These are phyloP conservation scores for Saturnispora galanensis DNA, from an alignment of 805 yeast genomes.

Conservation along the genomic window DNA sequence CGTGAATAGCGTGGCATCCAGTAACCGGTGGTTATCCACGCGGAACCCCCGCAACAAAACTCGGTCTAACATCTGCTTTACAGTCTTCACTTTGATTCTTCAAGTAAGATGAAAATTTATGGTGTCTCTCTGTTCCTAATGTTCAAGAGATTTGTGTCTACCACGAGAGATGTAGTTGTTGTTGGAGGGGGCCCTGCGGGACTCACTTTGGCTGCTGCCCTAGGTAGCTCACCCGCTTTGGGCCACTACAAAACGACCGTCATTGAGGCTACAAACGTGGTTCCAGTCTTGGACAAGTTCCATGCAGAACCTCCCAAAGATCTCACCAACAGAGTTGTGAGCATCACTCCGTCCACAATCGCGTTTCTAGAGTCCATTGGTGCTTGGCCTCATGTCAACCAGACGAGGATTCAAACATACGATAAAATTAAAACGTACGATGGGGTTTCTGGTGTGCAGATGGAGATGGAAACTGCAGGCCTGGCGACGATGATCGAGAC, in stretches of 20 bases:
- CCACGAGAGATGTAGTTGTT: slow-evolving; percentile 55
- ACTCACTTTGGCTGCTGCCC: slow-evolving; percentile 70
- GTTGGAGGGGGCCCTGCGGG: slow-evolving; percentile 99
- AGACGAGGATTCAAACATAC: slow-evolving; percentile 68
- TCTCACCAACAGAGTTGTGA: slow-evolving; percentile 73
- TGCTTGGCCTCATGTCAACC: slow-evolving; percentile 59
- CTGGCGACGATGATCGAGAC: slow-evolving; percentile 86
- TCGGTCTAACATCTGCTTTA: slow-evolving; percentile 17
- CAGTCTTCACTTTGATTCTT: background rate
- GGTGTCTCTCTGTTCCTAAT: slow-evolving; percentile 5
- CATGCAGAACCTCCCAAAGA: slow-evolving; percentile 32
- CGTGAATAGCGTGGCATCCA: slow-evolving; percentile 49
- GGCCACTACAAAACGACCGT: slow-evolving; percentile 51
- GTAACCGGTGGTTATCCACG: slow-evolving; percentile 6
- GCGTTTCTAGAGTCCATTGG: slow-evolving; percentile 60
- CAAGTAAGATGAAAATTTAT: background rate
- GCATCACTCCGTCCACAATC: slow-evolving; percentile 75
- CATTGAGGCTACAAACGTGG: slow-evolving; percentile 61
- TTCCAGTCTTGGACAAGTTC: slow-evolving; percentile 40
- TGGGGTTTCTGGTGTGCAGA: slow-evolving; percentile 58
- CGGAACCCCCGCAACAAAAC: slow-evolving; percentile 44
- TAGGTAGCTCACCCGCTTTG: slow-evolving; percentile 59
- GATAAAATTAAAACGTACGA: slow-evolving; percentile 82
- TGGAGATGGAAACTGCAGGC: slow-evolving; percentile 59
- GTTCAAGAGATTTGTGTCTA: slow-evolving; percentile 22